phyloP scores from a whole-genome alignment of 495 filamentous ascomycete genomes.

The Tetracladium marchalianum region DNA sequence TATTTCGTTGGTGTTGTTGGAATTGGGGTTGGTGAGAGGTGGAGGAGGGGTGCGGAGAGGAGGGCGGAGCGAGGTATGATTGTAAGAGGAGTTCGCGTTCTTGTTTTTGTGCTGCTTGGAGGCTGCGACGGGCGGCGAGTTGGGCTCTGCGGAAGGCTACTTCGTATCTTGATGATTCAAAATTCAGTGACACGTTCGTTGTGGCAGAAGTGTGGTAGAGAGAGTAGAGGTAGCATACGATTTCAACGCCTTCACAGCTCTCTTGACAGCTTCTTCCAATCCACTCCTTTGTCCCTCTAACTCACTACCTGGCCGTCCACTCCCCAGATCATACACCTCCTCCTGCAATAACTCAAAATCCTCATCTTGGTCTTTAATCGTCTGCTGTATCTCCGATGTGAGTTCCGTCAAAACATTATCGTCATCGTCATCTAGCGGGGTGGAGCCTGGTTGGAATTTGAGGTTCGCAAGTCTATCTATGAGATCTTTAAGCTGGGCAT shows the following conservation, averaged over 20 bases:
- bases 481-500: constrained; percentile 59
- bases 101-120: constrained; percentile 58
- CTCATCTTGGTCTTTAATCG: constrained; percentile 74
- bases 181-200: background rate
- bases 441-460: constrained; percentile 50
- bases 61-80: constrained; percentile 29
- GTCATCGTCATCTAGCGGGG: constrained; percentile 37
- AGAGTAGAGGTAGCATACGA: constrained; percentile 1
- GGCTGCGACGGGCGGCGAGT: constrained; percentile 66
- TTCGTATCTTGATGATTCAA: constrained; percentile 43
- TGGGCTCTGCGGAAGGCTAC: constrained; percentile 76
- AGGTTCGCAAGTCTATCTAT: constrained; percentile 65
- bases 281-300: constrained; percentile 13
- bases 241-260: constrained; percentile 27
- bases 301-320: constrained; percentile 30
- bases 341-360: constrained; percentile 75
- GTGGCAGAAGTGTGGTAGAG: background rate
- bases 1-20: constrained; percentile 23
- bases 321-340: constrained; percentile 60
- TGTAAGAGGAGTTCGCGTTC: constrained; percentile 72
- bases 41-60: constrained; percentile 13
- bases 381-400: constrained; percentile 68
- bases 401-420: constrained; percentile 67
- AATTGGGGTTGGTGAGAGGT: too few species aligned
- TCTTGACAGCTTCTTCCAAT: constrained; percentile 23